Conservation (phyloP, 176 grass and related monocot genomes). For the Zea luxurians region DNA sequence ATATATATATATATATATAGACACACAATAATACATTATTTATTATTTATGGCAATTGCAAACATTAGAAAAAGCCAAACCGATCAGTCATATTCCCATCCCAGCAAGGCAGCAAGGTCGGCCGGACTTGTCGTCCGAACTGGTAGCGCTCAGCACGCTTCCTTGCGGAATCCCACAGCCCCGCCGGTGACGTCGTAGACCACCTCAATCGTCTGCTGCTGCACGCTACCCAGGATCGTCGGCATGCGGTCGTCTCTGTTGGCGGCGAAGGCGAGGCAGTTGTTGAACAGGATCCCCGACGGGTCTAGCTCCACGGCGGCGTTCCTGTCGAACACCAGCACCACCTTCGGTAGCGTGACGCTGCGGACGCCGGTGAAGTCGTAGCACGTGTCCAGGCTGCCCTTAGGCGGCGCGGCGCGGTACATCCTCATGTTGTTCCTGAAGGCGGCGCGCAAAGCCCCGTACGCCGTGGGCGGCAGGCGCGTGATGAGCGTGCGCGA, state of each 20-base stretch:
- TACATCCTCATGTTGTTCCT: slow-evolving; percentile 45
- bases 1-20: no score
- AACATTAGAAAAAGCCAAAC: no score
- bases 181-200: background rate
- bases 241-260: background rate
- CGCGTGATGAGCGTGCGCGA: slow-evolving; percentile 61
- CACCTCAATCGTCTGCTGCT: slow-evolving; percentile 28
- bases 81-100: no score
- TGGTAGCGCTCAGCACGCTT: no score
- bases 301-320: slow-evolving; percentile 40
- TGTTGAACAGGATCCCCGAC: slow-evolving; percentile 26
- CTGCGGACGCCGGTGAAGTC: slow-evolving; percentile 54
- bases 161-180: slow-evolving; percentile 10
- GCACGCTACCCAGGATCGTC: slow-evolving; percentile 21
- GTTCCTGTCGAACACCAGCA: slow-evolving; percentile 46
- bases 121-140: no score
- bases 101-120: no score
- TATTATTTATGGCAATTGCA: no score
- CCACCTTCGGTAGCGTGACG: slow-evolving; percentile 42
- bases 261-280: slow-evolving; percentile 56
- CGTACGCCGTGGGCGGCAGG: slow-evolving; percentile 62
- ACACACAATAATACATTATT: no score
- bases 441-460: slow-evolving; percentile 41
- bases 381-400: slow-evolving; percentile 76
- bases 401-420: slow-evolving; percentile 19